Evolutionary conservation across 768 basidiomycete species (phyloP).

Genomic region (Chlorophyllum brunneum): DNA sequence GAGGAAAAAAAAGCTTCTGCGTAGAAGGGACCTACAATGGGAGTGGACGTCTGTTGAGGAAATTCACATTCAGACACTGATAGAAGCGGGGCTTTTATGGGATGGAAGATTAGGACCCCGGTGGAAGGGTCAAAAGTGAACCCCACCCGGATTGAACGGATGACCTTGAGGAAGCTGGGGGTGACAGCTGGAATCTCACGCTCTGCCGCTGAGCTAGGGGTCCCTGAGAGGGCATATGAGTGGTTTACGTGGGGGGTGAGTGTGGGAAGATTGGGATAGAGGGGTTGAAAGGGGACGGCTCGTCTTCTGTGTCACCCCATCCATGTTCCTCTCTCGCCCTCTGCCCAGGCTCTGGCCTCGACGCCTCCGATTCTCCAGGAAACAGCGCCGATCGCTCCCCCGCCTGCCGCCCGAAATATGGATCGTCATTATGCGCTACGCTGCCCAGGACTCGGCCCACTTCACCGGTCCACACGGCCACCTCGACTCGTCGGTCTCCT

Average conservation of each 20-base stretch:
- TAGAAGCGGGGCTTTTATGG: too few relatives aligned
- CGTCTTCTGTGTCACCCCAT: too few relatives aligned
- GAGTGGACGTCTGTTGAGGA: too few relatives aligned
- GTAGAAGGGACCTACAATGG: too few relatives aligned
- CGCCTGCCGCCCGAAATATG: slow-evolving; percentile 60
- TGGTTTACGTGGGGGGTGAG: background rate
- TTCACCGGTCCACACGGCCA: slow-evolving; percentile 13
- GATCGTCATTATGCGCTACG: slow-evolving; percentile 60
- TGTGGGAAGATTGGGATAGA: background rate
- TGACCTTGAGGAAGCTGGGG: slow-evolving; percentile 39
- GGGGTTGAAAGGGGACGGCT: too few relatives aligned
- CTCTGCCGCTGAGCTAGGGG: slow-evolving; percentile 4
- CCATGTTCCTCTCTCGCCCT: background rate
- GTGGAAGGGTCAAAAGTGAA: slow-evolving; percentile 9
- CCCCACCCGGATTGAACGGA: slow-evolving; percentile 45
- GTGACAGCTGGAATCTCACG: slow-evolving; percentile 7
- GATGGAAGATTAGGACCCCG: too few relatives aligned
- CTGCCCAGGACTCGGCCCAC: slow-evolving; percentile 29
- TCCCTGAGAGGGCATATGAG: background rate
- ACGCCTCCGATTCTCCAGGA: background rate
- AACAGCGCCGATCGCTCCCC: background rate
- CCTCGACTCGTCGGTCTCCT: slow-evolving; percentile 41
- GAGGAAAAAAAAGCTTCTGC: too few relatives aligned
- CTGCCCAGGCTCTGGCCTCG: background rate
- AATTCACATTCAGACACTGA: too few relatives aligned